Evolutionary conservation across 163 green algal genomes (phyloP).

Genomic region (Scenedesmus sp.): DNA sequence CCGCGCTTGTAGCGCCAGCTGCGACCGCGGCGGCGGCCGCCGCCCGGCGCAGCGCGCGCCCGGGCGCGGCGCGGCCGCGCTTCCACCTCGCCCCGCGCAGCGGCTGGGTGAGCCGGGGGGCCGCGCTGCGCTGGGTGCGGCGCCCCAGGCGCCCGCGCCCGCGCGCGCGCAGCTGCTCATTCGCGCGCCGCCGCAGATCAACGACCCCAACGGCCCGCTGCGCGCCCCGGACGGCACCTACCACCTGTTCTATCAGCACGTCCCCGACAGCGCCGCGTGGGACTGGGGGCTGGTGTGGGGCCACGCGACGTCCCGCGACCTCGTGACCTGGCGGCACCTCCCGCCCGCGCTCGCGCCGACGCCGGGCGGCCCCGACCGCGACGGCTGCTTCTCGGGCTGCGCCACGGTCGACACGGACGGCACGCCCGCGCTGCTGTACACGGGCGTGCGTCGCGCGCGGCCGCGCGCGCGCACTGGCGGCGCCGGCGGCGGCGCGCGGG

Average conservation of each 20-base stretch:
- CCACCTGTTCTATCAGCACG: constrained; percentile 82
- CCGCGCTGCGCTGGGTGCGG: too few species aligned
- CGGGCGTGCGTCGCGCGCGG: constrained; percentile 60
- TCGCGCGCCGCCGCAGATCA: too few species aligned
- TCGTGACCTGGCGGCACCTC: constrained; percentile 74
- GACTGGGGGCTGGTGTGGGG: constrained; percentile 77
- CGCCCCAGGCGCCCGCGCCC: too few species aligned
- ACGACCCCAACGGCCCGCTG: constrained; percentile 46
- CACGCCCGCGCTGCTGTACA: constrained; percentile 74
- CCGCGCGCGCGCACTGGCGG: too few species aligned
- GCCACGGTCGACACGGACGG: constrained; percentile 65
- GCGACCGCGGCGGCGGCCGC: too few species aligned
- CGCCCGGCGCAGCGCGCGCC: too few species aligned
- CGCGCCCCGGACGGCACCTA: constrained; percentile 52
- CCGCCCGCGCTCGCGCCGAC: constrained; percentile 73
- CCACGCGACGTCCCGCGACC: constrained; percentile 49
- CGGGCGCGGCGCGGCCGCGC: too few species aligned
- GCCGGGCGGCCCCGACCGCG: constrained; percentile 34
- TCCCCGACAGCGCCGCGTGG: constrained; percentile 70
- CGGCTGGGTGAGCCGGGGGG: too few species aligned
- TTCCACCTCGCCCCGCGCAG: too few species aligned
- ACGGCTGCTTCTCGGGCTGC: constrained; percentile 67
- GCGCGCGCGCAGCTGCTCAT: too few species aligned
- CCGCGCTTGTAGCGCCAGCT: too few species aligned
- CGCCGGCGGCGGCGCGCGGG: too few species aligned